These are phyloP conservation scores for Blastobotrys raffinosifermentans DNA, from an alignment of 1,139 yeast genomes.

Conservation along the genomic window DNA sequence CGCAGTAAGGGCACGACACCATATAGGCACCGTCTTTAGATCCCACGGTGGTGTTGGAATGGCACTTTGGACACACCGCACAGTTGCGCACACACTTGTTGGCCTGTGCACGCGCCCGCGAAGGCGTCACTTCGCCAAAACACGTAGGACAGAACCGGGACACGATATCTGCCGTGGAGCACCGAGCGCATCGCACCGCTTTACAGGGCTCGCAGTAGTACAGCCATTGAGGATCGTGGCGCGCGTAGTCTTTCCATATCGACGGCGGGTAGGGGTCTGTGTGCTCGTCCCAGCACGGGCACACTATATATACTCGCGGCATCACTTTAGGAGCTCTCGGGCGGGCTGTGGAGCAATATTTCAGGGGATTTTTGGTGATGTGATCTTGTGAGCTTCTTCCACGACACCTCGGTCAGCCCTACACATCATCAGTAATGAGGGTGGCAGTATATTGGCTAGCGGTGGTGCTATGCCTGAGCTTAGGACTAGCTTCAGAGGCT, in stretches of 20 bases:
- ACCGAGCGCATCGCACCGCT: slow-evolving; percentile 22
- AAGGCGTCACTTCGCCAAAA: slow-evolving; percentile 24
- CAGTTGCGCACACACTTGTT: slow-evolving; percentile 27
- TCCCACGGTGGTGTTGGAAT: slow-evolving; percentile 11
- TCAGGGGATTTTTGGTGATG: too few species aligned
- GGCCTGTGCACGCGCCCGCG: slow-evolving; percentile 20
- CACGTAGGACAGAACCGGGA: slow-evolving; percentile 27
- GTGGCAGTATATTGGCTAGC: too few species aligned
- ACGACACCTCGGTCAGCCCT: too few species aligned
- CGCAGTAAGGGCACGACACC: slow-evolving; percentile 23
- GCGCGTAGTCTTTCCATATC: slow-evolving; percentile 11
- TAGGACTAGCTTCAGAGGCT: too few species aligned
- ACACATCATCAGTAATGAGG: too few species aligned
- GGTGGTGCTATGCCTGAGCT: too few species aligned
- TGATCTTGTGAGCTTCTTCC: too few species aligned
- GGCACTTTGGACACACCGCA: slow-evolving; percentile 26
- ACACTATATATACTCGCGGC: too few species aligned
- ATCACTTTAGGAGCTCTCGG: too few species aligned
- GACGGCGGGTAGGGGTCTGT: too few species aligned
- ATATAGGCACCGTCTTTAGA: slow-evolving; percentile 4
- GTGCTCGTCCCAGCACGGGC: too few species aligned
- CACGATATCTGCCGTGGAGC: slow-evolving; percentile 25
- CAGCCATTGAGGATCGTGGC: slow-evolving; percentile 19
- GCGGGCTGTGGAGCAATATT: too few species aligned
- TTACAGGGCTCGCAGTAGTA: slow-evolving; percentile 27